Evolutionary conservation across 2,329 filamentous ascomycete species (phyloP).

Genomic region (Parafenestella ontariensis): DNA sequence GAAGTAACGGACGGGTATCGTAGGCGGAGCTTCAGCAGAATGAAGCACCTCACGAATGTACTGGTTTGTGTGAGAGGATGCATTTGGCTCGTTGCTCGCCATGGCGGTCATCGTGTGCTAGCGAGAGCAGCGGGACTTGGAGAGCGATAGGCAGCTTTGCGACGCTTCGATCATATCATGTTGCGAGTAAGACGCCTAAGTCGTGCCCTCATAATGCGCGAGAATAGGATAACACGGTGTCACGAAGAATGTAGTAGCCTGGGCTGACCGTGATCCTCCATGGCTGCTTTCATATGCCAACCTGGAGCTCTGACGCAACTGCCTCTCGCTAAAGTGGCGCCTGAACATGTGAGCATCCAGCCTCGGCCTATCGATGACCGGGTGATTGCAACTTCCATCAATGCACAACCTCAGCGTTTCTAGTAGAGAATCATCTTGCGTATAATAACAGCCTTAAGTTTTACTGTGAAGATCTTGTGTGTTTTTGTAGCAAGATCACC

Average conservation of each 20-base stretch:
- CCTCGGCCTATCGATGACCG: background rate
- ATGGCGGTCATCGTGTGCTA: constrained; percentile 16
- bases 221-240: constrained; percentile 5
- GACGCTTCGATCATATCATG: constrained; percentile 20
- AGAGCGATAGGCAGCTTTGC: constrained; percentile 4
- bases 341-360: constrained; percentile 24
- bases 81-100: constrained; percentile 26
- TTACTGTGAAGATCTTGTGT: too few species aligned
- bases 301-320: constrained; percentile 39
- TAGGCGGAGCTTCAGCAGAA: constrained; percentile 41
- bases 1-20: constrained; percentile 67
- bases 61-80: constrained; percentile 48
- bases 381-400: too few species aligned
- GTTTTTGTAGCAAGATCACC: too few species aligned
- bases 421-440: background rate
- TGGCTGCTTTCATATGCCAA: constrained; percentile 22
- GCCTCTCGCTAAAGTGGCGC: constrained; percentile 30
- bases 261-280: constrained; percentile 14
- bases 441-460: too few species aligned
- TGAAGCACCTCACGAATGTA: constrained; percentile 56
- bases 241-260: constrained; percentile 25
- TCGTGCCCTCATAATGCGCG: constrained; percentile 13
- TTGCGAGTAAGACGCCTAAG: constrained; percentile 3
- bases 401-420: too few species aligned
- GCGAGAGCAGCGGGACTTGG: constrained; percentile 7